A percentile compares a stretch with the other conserved stretches of the same genome.
These are phyloP conservation scores for Aspergillus homomorphus DNA, from an alignment of 495 filamentous ascomycete genomes.

Conservation along the genomic window DNA sequence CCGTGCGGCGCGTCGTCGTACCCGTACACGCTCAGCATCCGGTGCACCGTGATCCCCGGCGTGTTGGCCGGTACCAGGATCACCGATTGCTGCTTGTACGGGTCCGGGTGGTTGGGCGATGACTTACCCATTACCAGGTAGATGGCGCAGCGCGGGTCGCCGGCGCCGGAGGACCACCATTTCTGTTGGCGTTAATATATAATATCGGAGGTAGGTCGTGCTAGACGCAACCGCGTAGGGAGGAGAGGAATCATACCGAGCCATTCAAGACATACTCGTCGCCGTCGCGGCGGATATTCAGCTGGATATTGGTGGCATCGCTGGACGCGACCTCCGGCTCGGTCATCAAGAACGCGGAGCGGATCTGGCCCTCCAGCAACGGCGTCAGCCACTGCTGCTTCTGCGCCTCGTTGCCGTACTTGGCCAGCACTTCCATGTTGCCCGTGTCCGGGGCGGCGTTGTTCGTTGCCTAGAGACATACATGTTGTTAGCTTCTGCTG, in stretches of 20 bases:
- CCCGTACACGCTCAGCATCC: slow-evolving; percentile 86
- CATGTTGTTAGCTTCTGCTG: too few relatives aligned
- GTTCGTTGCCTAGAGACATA: slow-evolving; percentile 63
- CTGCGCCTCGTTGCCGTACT: slow-evolving; percentile 87
- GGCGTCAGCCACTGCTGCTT: slow-evolving; percentile 84
- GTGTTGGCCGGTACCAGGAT: slow-evolving; percentile 74
- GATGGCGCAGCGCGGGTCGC: slow-evolving; percentile 82
- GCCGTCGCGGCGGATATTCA: slow-evolving; percentile 76
- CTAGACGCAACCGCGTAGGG: too few relatives aligned
- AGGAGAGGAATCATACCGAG: slow-evolving; percentile 50
- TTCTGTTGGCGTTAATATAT: slow-evolving; percentile 51
- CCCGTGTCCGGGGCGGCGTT: slow-evolving; percentile 90
- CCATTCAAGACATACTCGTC: slow-evolving; percentile 84
- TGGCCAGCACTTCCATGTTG: slow-evolving; percentile 94
- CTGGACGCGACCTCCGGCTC: slow-evolving; percentile 82
- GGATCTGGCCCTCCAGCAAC: slow-evolving; percentile 78
- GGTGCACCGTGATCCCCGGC: slow-evolving; percentile 75
- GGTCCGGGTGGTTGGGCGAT: slow-evolving; percentile 64
- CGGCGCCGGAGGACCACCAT: slow-evolving; percentile 95
- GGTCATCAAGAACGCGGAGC: slow-evolving; percentile 92
- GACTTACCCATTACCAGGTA: slow-evolving; percentile 93
- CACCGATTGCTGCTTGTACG: slow-evolving; percentile 86
- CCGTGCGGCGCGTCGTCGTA: slow-evolving; percentile 95
- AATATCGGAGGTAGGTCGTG: too few relatives aligned
- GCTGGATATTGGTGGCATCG: slow-evolving; percentile 83